These are phyloP conservation scores for Tetrahymena malaccensis DNA, from an alignment of 73 alveolate genomes.

Conservation along the genomic window DNA sequence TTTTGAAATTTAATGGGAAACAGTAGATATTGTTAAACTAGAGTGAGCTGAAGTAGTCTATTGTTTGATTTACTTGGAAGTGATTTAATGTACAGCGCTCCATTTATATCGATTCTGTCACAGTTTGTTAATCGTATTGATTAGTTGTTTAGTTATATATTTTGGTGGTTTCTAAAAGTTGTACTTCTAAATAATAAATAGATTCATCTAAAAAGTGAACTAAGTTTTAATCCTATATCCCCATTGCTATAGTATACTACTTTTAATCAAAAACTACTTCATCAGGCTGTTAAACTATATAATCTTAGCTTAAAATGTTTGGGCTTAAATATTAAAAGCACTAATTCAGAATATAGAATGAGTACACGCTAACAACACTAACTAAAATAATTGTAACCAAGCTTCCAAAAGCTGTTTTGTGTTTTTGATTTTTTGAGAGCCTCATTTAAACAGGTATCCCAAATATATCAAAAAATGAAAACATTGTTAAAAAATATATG, in stretches of 20 bases:
- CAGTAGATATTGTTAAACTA: neutral
- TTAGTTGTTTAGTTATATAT: neutral
- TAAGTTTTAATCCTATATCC: neutral
- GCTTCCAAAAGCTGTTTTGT: too few species aligned
- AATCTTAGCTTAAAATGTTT: neutral
- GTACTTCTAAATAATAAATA: neutral
- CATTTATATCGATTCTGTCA: neutral
- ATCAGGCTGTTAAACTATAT: neutral
- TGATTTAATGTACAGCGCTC: neutral
- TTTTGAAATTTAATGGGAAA: neutral
- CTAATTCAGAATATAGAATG: neutral
- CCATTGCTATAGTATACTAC: neutral
- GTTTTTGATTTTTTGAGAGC: too few species aligned
- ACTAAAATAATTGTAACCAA: too few species aligned
- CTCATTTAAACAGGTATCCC: too few species aligned
- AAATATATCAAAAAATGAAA: too few species aligned
- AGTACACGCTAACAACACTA: neutral
- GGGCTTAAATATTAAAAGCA: neutral
- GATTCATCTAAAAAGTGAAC: neutral
- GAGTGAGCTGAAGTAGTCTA: neutral
- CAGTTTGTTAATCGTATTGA: neutral
- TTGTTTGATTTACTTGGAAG: neutral
- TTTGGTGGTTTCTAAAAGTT: neutral
- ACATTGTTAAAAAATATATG: too few species aligned
- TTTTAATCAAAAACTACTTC: neutral